phyloP scores from a whole-genome alignment of 192 early-diverging fungal species.

The Spizellomyces sp. region DNA sequence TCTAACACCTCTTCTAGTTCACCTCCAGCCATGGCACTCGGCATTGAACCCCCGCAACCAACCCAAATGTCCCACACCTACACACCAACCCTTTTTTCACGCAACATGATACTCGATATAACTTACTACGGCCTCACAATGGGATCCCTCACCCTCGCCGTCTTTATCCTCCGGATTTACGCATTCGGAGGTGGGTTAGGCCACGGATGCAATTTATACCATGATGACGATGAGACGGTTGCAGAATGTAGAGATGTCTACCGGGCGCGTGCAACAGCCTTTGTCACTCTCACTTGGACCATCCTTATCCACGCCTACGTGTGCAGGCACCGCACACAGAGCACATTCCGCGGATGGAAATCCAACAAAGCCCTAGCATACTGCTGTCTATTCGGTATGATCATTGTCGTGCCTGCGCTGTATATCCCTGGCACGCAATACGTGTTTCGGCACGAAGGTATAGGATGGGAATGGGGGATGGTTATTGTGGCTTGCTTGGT shows the following conservation, averaged over 20 bases:
- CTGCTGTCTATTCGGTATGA: conserved; percentile 48
- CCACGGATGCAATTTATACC: conserved; percentile 42
- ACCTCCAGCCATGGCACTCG: conserved; percentile 79
- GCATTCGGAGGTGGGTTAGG: conserved; percentile 1
- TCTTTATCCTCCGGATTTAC: conserved; percentile 61
- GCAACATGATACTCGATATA: conserved; percentile 67
- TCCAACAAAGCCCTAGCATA: conserved; percentile 52
- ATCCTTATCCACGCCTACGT: conserved; percentile 77
- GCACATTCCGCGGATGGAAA: conserved; percentile 51
- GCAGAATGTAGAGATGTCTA: conserved; percentile 25
- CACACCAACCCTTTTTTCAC: conserved; percentile 65
- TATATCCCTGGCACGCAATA: conserved; percentile 72
- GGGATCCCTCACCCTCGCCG: conserved; percentile 61
- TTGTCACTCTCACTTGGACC: conserved; percentile 70
- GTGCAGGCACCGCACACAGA: conserved; percentile 67
- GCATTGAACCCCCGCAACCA: conserved; percentile 68
- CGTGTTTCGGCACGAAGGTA: conserved; percentile 27
- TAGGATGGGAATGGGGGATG: conserved; percentile 69
- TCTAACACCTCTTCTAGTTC: conserved; percentile 38
- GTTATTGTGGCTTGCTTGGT: conserved; percentile 58
- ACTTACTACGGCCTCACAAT: conserved; percentile 68
- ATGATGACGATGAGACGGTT: conserved; percentile 61
- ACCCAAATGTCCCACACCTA: conserved; percentile 70
- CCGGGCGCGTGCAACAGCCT: conserved; percentile 67
- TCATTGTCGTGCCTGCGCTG: conserved; percentile 56